A percentile compares a stretch with the other conserved stretches of the same genome.
These are phyloP conservation scores for Umbilicus rupestris DNA, from an alignment of 164 flowering plant species.

Conservation along the genomic window DNA sequence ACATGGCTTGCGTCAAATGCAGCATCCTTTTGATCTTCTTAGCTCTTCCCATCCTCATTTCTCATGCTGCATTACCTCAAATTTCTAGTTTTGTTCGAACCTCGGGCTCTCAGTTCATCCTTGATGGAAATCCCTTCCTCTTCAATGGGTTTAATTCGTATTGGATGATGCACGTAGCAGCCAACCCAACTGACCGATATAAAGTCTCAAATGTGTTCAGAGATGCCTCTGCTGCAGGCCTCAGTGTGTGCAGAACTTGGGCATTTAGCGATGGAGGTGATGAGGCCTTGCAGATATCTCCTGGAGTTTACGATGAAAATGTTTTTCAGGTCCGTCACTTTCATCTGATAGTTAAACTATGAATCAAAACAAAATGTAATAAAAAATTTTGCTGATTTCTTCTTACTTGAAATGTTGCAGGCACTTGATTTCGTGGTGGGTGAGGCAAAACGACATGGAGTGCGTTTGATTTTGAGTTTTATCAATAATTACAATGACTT, in stretches of 20 bases:
- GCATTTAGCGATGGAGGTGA: conserved; percentile 43
- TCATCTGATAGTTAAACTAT: too few species aligned
- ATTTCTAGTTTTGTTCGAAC: conserved; percentile 18
- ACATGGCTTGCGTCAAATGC: conserved; percentile 1
- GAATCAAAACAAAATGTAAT: too few species aligned
- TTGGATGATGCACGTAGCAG: conserved; percentile 41
- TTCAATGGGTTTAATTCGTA: conserved; percentile 48
- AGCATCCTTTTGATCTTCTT: conserved; percentile 21
- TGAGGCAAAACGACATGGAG: conserved; percentile 29
- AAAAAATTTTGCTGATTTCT: background rate
- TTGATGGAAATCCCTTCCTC: conserved; percentile 21
- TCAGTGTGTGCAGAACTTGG: conserved; percentile 40
- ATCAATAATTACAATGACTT: conserved; percentile 35
- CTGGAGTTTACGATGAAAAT: conserved; percentile 28
- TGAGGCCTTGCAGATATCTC: conserved; percentile 36
- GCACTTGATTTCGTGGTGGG: conserved; percentile 42
- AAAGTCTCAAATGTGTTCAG: conserved; percentile 25
- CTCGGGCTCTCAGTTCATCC: conserved; percentile 16
- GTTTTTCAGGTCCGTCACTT: conserved; percentile 25
- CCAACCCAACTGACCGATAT: conserved; percentile 19
- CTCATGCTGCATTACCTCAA: conserved; percentile 5
- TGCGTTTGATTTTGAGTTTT: conserved; percentile 28
- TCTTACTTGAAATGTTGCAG: conserved; percentile 19
- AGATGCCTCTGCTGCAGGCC: conserved; percentile 27
- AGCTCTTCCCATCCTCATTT: conserved; percentile 18